Base-by-base conservation (phyloP, 257 asterid species). In the Primulina eburnea region DNA sequence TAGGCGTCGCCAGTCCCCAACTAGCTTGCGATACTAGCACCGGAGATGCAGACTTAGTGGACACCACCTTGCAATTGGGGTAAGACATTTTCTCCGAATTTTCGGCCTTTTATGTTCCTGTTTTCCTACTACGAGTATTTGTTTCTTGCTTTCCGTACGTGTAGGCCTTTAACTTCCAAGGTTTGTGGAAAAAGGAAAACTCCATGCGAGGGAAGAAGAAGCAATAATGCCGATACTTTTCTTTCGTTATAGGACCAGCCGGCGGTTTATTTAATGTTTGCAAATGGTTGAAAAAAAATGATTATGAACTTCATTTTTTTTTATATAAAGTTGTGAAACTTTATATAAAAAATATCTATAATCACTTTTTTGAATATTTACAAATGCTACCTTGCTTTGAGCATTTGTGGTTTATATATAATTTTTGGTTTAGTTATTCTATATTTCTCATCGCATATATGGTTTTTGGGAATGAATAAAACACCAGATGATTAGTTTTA, bases 51-150 rank as follows among this genome's bases (percentile, higher is more conserved):
- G 84, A 80, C 32, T 84, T 14, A 3, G 55, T 90, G 1, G 90
- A 82, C 71, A 82, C 84, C 76, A 70, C 83, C 69, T 73, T 88
- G 70, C 85, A 74, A 16, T 56, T 82, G 68, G 87, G 86, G 93
- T 89, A 85, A 7, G 16, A 30, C n/a, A 53, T 21, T 43, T 56
- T 59, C 5, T 61, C 56, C 26, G n/a, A 11, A 30, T 21, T 53
- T 67, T 17, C 24, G 21, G 7, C 18, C 55, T 40, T 40, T 12
- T 47, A 14, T 0, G 55, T 14, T 14, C 7, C 56, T 69, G 5
- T 7, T 20, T 52, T 34, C 20, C 8, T 57, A 7, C 6, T 28
- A 16, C 26, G 30, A 2, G 26, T 62, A 70, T 60, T 7, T 28
- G 18, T 30, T 43, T 47, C 30, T 14, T 17, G 26, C 38, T 53